These are phyloP conservation scores for Camelina sativa DNA, from an alignment of 345 rosid genomes.

Conservation along the genomic window DNA sequence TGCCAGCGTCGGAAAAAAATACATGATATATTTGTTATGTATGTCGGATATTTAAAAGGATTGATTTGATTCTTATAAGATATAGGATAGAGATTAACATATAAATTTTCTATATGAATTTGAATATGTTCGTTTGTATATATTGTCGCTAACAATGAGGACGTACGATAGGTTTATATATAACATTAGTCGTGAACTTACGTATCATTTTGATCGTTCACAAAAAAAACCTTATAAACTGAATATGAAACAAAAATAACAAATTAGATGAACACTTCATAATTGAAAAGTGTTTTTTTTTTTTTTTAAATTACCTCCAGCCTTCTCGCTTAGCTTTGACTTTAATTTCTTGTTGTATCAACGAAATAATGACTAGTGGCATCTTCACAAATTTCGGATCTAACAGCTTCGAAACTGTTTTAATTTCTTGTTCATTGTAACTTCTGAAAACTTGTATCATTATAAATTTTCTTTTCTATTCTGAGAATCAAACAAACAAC, in stretches of 20 bases:
- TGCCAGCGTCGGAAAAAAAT: too few species aligned
- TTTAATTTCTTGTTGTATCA: neutral
- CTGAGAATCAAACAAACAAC: neutral
- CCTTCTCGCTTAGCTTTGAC: conserved; percentile 25
- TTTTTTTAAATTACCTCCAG: too few species aligned
- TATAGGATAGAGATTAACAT: too few species aligned
- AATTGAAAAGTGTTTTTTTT: neutral
- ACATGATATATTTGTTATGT: too few species aligned
- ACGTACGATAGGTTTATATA: too few species aligned
- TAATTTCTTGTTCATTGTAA: neutral
- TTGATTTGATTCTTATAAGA: too few species aligned
- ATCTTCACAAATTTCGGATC: conserved; percentile 39
- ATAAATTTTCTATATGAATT: too few species aligned
- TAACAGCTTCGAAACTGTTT: conserved; percentile 6
- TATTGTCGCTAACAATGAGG: too few species aligned
- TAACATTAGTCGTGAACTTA: conserved; percentile 11
- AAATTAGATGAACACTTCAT: neutral
- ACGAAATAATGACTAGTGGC: conserved; percentile 21
- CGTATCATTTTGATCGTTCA: neutral
- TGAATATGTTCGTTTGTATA: too few species aligned
- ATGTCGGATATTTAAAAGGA: too few species aligned
- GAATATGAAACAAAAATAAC: neutral
- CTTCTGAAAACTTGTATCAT: conserved; percentile 6
- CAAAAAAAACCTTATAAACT: neutral
- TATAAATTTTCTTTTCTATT: neutral